A percentile compares a stretch with the other conserved stretches of the same genome.
Conservation (phyloP, 2,329 filamentous ascomycete genomes). For the Paecilomyces fulvus region DNA sequence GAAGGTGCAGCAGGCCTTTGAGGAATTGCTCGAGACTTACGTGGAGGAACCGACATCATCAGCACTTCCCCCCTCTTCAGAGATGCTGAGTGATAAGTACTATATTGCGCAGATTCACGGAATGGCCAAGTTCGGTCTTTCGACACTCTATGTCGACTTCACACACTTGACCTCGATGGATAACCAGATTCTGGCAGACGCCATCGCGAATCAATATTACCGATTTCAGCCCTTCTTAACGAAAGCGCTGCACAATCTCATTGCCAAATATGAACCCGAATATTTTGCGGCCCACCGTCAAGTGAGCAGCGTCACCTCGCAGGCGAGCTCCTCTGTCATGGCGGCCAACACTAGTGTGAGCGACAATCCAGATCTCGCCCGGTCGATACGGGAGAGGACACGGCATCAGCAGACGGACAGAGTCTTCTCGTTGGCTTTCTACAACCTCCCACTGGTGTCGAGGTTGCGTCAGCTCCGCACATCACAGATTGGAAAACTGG, state of each 20-base stretch:
- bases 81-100: constrained; percentile 53
- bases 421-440: constrained; percentile 86
- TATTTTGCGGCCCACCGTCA: constrained; percentile 93
- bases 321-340: constrained; percentile 56
- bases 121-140: constrained; percentile 52
- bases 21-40: constrained; percentile 55
- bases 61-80: constrained; percentile 44
- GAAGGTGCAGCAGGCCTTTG: constrained; percentile 54
- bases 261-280: constrained; percentile 85
- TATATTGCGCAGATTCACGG: constrained; percentile 60
- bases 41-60: constrained; percentile 50
- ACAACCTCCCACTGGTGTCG: constrained; percentile 82
- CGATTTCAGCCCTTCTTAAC: constrained; percentile 89
- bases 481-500: constrained; percentile 79
- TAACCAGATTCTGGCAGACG: constrained; percentile 73
- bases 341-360: constrained; percentile 55
- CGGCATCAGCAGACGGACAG: constrained; percentile 95
- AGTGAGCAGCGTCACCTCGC: constrained; percentile 59
- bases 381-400: constrained; percentile 58
- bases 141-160: constrained; percentile 59
- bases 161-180: constrained; percentile 71
- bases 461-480: constrained; percentile 80
- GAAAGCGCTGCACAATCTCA: constrained; percentile 80
- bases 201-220: constrained; percentile 85
- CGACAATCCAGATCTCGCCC: constrained; percentile 47